Evolutionary conservation across 768 basidiomycete species (phyloP).

Genomic region (Leccinum aurantiacum): DNA sequence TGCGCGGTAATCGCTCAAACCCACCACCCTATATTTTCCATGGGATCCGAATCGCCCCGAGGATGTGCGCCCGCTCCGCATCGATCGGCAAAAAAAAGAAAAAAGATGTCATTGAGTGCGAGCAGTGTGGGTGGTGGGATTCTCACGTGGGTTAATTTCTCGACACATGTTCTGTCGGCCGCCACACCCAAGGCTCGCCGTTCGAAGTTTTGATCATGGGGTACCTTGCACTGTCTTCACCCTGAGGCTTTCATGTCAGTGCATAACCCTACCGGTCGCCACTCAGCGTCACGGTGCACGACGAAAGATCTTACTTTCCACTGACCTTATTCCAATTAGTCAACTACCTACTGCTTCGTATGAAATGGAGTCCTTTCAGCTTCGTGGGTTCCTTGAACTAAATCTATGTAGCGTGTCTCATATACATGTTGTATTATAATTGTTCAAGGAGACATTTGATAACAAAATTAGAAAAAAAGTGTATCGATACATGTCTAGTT

Average conservation of each 20-base stretch:
- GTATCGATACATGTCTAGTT: slow-evolving; percentile 12
- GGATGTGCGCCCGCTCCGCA: neutral
- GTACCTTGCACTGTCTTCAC: neutral
- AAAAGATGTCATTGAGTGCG: neutral
- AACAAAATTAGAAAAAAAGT: neutral
- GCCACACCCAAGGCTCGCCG: neutral
- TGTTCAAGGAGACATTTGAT: neutral
- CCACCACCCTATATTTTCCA: neutral
- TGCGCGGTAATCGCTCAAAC: neutral
- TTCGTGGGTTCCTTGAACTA: neutral
- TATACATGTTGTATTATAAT: neutral
- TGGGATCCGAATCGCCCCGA: neutral
- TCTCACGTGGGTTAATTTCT: neutral
- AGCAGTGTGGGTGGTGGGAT: neutral
- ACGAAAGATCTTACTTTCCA: neutral
- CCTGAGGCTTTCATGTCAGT: neutral
- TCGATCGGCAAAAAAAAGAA: neutral
- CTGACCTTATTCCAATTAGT: neutral
- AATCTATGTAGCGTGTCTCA: neutral
- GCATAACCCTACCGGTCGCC: neutral
- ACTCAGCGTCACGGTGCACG: neutral
- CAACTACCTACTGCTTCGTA: neutral
- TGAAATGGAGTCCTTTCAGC: neutral
- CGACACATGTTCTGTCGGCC: neutral
- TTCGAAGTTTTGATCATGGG: neutral